Conservation (phyloP, 2,329 filamentous ascomycete species). For the Arthroderma sp. region DNA sequence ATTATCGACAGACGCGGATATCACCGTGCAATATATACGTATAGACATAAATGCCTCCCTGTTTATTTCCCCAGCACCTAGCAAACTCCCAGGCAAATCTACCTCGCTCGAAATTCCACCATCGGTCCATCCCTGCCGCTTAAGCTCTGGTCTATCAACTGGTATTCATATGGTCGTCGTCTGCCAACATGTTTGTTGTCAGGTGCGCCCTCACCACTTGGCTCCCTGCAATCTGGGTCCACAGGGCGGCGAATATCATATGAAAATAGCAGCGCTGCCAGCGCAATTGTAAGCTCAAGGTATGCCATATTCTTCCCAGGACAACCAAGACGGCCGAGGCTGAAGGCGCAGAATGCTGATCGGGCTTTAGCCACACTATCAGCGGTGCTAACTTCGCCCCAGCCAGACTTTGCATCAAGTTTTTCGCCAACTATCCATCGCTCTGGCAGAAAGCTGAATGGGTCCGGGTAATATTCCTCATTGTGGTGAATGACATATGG, state of each 20-base stretch:
- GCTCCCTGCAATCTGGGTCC: not conserved
- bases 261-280: slow-evolving; percentile 26
- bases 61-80: too few species aligned
- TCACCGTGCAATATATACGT: too few species aligned
- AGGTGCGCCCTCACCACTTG: not conserved
- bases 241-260: slow-evolving; percentile 22
- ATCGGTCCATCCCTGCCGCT: slow-evolving; percentile 21
- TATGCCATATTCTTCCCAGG: slow-evolving; percentile 32
- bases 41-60: too few species aligned
- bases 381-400: not conserved
- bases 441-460: slow-evolving; percentile 20
- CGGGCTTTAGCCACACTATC: slow-evolving; percentile 34
- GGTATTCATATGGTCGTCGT: slow-evolving; percentile 4
- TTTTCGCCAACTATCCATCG: slow-evolving; percentile 19
- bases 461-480: slow-evolving; percentile 18
- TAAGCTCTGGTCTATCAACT: slow-evolving; percentile 5
- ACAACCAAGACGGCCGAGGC: slow-evolving; percentile 29
- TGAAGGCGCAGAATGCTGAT: slow-evolving; percentile 18
- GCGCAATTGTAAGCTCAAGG: slow-evolving; percentile 28
- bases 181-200: slow-evolving; percentile 3
- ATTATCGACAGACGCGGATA: too few species aligned
- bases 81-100: not conserved
- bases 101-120: slow-evolving; percentile 14
- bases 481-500: slow-evolving; percentile 23
- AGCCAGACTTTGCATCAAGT: not conserved